phyloP scores from a whole-genome alignment of 1,284 basidiomycete species.

The Golubevia sp. region DNA sequence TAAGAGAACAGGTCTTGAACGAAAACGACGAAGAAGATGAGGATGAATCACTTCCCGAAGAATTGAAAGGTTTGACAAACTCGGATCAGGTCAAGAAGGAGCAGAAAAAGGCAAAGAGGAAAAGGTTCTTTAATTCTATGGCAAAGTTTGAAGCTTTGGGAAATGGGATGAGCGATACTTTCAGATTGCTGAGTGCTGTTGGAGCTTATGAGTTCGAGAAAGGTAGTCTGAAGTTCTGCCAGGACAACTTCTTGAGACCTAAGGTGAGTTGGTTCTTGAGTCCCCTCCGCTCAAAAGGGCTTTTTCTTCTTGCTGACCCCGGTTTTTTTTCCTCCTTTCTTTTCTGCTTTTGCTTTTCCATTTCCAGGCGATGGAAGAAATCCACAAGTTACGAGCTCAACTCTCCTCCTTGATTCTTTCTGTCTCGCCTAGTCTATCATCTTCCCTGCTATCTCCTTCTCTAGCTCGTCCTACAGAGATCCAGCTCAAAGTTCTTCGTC shows the following conservation, averaged over 20 bases:
- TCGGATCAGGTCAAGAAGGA: conserved; percentile 69
- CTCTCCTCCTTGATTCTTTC: too few species aligned
- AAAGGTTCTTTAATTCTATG: conserved; percentile 62
- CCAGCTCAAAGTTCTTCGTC: conserved; percentile 86
- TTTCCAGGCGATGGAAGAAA: conserved; percentile 89
- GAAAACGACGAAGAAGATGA: conserved; percentile 62
- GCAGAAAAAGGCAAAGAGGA: conserved; percentile 72
- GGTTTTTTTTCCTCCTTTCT: not conserved
- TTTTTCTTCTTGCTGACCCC: conserved; percentile 7
- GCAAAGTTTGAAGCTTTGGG: conserved; percentile 82
- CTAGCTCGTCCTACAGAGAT: conserved; percentile 37
- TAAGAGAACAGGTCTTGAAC: conserved; percentile 75
- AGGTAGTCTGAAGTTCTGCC: conserved; percentile 77
- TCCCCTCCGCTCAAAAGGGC: not conserved
- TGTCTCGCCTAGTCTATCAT: too few species aligned
- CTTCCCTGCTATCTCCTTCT: not conserved
- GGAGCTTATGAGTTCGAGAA: conserved; percentile 94
- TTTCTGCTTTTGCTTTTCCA: not conserved
- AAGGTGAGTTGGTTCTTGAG: conserved; percentile 69
- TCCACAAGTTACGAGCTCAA: conserved; percentile 88
- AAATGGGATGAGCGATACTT: conserved; percentile 81
- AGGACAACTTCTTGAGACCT: conserved; percentile 83
- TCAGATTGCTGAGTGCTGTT: conserved; percentile 85
- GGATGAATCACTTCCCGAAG: conserved; percentile 54
- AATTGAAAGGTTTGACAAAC: conserved; percentile 63